A percentile compares a stretch with the other conserved stretches of the same genome.
Evolutionary conservation across 225 moss, liverwort and hornwort genomes (phyloP).

Genomic region (Sphagnum tenellum): DNA sequence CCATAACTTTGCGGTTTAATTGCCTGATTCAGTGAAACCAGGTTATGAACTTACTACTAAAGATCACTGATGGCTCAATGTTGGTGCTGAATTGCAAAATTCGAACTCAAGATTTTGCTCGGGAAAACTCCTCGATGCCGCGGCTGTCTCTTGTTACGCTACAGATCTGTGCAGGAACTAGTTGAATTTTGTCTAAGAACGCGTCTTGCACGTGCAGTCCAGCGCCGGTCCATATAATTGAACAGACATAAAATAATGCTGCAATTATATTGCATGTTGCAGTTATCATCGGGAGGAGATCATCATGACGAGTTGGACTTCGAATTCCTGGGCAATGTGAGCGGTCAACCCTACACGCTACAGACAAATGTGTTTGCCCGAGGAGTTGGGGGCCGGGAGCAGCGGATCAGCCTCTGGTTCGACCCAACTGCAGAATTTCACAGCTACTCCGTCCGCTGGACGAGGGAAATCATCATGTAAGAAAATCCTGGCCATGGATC

Average conservation of each 20-base stretch:
- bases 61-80: too few relatives aligned
- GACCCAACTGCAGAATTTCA: slow-evolving; percentile 46
- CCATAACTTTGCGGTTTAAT: too few relatives aligned
- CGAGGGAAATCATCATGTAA: slow-evolving; percentile 35
- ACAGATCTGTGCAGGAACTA: background rate
- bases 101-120: background rate
- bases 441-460: slow-evolving; percentile 44
- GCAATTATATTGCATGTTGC: slow-evolving; percentile 4
- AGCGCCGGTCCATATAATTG: too few relatives aligned
- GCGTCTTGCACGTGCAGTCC: background rate
- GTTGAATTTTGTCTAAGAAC: background rate
- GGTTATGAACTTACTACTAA: too few relatives aligned
- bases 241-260: too few relatives aligned
- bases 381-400: slow-evolving; percentile 44
- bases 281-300: slow-evolving; percentile 37
- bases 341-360: slow-evolving; percentile 32
- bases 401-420: slow-evolving; percentile 50
- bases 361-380: slow-evolving; percentile 55
- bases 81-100: background rate
- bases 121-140: too few relatives aligned
- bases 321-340: slow-evolving; percentile 48
- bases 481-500: background rate
- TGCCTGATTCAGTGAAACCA: too few relatives aligned
- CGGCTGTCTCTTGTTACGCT: too few relatives aligned
- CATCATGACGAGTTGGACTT: slow-evolving; percentile 60